These are phyloP conservation scores for Calonectria naviculata DNA, from an alignment of 2,329 filamentous ascomycete genomes.

Conservation along the genomic window DNA sequence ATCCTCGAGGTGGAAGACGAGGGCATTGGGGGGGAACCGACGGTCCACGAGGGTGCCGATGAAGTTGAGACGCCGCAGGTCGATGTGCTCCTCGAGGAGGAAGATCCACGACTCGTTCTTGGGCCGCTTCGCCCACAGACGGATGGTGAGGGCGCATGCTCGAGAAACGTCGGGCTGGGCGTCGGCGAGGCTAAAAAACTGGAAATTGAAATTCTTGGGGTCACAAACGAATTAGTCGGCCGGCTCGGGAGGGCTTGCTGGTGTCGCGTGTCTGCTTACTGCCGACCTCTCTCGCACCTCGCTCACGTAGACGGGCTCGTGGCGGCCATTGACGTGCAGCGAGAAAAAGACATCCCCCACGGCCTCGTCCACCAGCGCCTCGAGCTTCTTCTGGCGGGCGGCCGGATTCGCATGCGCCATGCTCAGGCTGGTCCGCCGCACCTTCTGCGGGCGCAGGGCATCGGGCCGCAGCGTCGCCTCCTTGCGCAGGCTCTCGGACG, in stretches of 20 bases:
- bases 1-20: conserved; percentile 87
- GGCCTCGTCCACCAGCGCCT: conserved; percentile 75
- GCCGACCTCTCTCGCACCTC: conserved; percentile 84
- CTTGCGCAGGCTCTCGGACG: conserved; percentile 62
- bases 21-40: conserved; percentile 81
- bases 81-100: conserved; percentile 78
- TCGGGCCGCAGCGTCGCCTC: conserved; percentile 48
- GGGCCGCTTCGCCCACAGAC: conserved; percentile 77
- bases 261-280: conserved; percentile 48
- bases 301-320: conserved; percentile 89
- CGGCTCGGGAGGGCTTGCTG: neutral
- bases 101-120: conserved; percentile 64
- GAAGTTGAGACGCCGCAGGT: conserved; percentile 80
- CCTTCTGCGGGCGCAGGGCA: conserved; percentile 45
- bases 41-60: conserved; percentile 78
- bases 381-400: conserved; percentile 78
- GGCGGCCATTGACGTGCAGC: conserved; percentile 73
- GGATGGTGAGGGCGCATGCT: conserved; percentile 72
- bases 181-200: conserved; percentile 80
- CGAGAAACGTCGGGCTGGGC: conserved; percentile 74
- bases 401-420: conserved; percentile 58
- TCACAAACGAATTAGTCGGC: conserved; percentile 20
- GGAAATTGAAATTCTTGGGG: conserved; percentile 83
- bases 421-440: conserved; percentile 61
- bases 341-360: conserved; percentile 93